Conservation (phyloP, 768 basidiomycete genomes). For the Russula compacta region DNA sequence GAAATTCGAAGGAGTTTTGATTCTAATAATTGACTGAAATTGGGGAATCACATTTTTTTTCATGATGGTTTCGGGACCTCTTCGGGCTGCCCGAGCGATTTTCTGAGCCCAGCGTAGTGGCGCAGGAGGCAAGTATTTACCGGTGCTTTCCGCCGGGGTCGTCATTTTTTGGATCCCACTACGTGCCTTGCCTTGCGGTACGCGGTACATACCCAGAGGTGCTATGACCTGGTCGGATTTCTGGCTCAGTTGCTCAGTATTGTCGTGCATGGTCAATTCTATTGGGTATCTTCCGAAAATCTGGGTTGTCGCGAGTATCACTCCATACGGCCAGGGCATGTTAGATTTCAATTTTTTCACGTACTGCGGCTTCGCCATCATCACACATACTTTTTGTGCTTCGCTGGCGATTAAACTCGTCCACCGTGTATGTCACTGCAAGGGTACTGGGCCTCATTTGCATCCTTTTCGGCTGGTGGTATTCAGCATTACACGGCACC, state of each 20-base stretch:
- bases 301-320: background rate
- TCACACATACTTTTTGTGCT: background rate
- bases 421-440: too few relatives aligned
- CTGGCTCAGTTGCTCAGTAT: background rate
- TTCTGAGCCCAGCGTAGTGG: too few relatives aligned
- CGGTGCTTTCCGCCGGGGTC: background rate
- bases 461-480: too few relatives aligned
- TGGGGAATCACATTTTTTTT: too few relatives aligned
- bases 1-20: too few relatives aligned
- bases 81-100: background rate
- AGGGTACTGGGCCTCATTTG: too few relatives aligned
- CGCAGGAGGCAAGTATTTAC: background rate
- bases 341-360: background rate
- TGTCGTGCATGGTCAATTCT: background rate
- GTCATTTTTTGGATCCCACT: background rate
- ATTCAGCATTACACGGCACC: too few relatives aligned
- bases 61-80: too few relatives aligned
- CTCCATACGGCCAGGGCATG: background rate
- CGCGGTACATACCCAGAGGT: background rate
- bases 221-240: background rate
- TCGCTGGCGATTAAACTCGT: too few relatives aligned
- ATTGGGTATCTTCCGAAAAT: background rate
- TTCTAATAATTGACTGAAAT: too few relatives aligned
- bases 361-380: background rate
- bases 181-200: background rate